Conservation (phyloP, 2,329 filamentous ascomycete species). For the Colletotrichum agaves region DNA sequence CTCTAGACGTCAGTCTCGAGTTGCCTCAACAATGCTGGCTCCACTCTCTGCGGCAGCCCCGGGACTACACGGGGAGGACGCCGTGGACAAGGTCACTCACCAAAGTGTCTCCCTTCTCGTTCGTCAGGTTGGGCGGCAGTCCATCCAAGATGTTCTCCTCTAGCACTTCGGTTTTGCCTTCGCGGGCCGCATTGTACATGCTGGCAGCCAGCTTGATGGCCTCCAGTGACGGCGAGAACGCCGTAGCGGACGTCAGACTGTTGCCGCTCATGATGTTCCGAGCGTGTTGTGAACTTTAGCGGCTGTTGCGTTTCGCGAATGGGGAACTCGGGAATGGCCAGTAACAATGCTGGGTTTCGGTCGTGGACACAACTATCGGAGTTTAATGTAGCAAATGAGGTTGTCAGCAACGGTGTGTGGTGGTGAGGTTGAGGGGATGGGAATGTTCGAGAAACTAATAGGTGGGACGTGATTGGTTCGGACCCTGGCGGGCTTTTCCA, state of each 20-base stretch:
- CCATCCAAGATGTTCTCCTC: conserved; percentile 71
- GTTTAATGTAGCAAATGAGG: too few relatives aligned
- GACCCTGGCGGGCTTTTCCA: too few relatives aligned
- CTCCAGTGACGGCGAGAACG: conserved; percentile 63
- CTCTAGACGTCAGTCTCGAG: neutral
- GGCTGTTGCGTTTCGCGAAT: too few relatives aligned
- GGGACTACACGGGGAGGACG: too few relatives aligned
- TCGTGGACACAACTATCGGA: too few relatives aligned
- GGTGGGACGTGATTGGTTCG: neutral
- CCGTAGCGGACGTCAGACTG: conserved; percentile 32
- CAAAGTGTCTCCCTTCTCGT: conserved; percentile 77
- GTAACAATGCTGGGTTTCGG: too few relatives aligned
- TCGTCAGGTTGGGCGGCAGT: conserved; percentile 75
- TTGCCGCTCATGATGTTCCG: conserved; percentile 25
- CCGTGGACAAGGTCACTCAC: conserved; percentile 48
- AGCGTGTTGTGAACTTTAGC: neutral
- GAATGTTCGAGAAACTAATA: neutral
- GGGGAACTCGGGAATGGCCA: too few relatives aligned
- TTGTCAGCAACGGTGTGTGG: too few relatives aligned
- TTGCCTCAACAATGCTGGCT: too few relatives aligned
- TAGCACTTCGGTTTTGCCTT: conserved; percentile 67
- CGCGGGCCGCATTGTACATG: conserved; percentile 74
- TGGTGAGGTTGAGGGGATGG: too few relatives aligned
- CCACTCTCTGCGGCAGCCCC: too few relatives aligned
- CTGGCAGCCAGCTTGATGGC: conserved; percentile 72